Evolutionary conservation across 2,329 filamentous ascomycete genomes (phyloP).

Genomic region (Aspergillus chevalieri): DNA sequence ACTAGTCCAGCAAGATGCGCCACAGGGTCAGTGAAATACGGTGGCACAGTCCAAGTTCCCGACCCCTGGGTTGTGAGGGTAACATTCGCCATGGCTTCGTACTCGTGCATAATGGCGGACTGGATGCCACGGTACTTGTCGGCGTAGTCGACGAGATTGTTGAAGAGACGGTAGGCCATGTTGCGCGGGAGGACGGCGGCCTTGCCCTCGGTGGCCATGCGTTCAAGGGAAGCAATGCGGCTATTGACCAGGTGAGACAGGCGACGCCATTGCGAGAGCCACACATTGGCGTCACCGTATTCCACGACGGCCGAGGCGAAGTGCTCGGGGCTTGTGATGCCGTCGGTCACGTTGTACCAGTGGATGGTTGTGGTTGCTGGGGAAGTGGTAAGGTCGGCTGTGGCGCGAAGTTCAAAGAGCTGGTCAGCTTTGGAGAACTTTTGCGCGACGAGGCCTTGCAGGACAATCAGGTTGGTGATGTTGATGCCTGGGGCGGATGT

Average conservation of each 20-base stretch:
- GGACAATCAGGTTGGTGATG: slow-evolving; percentile 35
- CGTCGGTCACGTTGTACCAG: background rate
- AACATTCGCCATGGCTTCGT: slow-evolving; percentile 27
- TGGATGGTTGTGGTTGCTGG: background rate
- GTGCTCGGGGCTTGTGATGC: background rate
- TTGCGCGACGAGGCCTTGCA: slow-evolving; percentile 52
- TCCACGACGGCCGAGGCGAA: slow-evolving; percentile 11
- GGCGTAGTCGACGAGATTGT: slow-evolving; percentile 21
- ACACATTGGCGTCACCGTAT: slow-evolving; percentile 8
- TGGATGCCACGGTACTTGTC: slow-evolving; percentile 27
- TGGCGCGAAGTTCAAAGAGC: background rate
- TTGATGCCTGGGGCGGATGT: slow-evolving; percentile 24
- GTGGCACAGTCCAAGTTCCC: slow-evolving; percentile 27
- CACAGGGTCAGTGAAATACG: slow-evolving; percentile 35
- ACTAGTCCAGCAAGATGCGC: slow-evolving; percentile 31
- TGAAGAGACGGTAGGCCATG: slow-evolving; percentile 32
- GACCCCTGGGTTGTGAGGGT: slow-evolving; percentile 14
- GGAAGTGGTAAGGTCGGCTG: background rate
- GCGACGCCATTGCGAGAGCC: slow-evolving; percentile 16
- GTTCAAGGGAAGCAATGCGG: slow-evolving; percentile 18
- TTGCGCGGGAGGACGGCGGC: slow-evolving; percentile 21
- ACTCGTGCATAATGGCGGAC: slow-evolving; percentile 21
- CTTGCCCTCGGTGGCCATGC: slow-evolving; percentile 15
- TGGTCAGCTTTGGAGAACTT: background rate
- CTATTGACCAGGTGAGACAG: slow-evolving; percentile 15